Evolutionary conservation across 2,329 filamentous ascomycete genomes (phyloP).

Genomic region (Xylariaceae sp.): DNA sequence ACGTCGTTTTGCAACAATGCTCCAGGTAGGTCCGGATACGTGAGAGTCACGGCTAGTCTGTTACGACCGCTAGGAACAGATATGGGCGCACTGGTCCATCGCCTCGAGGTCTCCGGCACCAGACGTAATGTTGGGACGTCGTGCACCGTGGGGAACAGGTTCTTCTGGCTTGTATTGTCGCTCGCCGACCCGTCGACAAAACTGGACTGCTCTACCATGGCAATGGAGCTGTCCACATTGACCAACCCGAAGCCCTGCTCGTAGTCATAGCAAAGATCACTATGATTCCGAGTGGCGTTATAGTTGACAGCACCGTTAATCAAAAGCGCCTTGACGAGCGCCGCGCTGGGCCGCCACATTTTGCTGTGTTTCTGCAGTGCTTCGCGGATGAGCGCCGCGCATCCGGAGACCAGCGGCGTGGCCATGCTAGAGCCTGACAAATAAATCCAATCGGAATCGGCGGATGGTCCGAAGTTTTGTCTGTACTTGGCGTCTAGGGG

Average conservation of each 20-base stretch:
- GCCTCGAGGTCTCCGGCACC: neutral
- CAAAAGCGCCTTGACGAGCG: neutral
- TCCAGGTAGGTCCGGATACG: neutral
- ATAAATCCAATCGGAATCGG: neutral
- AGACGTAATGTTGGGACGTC: neutral
- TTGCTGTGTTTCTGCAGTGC: neutral
- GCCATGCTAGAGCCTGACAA: conserved; percentile 1
- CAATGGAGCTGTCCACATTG: neutral
- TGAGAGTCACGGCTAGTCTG: neutral
- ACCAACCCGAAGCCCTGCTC: neutral
- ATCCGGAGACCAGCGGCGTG: neutral
- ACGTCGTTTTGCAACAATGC: neutral
- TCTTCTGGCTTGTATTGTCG: neutral
- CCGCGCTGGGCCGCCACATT: neutral
- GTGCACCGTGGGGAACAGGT: neutral
- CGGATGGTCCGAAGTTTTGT: neutral
- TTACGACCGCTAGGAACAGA: neutral
- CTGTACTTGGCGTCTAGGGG: neutral
- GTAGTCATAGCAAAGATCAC: neutral
- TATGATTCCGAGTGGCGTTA: neutral
- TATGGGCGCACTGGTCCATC: neutral
- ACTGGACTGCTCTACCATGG: neutral
- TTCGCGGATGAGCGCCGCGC: neutral
- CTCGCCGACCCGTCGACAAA: neutral
- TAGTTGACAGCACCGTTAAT: neutral